A percentile compares a stretch with the other conserved stretches of the same genome.
phyloP scores from a whole-genome alignment of 768 basidiomycete genomes.

The Lyophyllum atratum region DNA sequence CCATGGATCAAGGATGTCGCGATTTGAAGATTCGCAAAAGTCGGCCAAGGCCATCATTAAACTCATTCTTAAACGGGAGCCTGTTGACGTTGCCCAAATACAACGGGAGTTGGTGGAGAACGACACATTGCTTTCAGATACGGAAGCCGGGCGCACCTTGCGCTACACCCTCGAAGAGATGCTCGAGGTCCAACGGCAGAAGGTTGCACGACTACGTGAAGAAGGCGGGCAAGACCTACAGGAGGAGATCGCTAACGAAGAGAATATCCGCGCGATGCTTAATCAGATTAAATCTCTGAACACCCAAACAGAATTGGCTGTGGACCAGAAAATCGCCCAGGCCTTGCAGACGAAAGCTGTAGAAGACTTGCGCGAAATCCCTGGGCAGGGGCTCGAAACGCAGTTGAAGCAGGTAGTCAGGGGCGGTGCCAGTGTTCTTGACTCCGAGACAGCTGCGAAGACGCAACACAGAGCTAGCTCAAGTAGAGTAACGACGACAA shows the following conservation, averaged over 20 bases:
- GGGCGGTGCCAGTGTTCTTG: no score
- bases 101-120: slow-evolving; percentile 25
- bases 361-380: no score
- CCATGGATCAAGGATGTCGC: slow-evolving; percentile 2
- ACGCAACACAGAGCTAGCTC: no score
- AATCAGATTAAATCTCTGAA: neutral
- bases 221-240: slow-evolving; percentile 8
- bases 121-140: slow-evolving; percentile 22
- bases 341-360: no score
- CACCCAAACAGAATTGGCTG: no score
- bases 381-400: no score
- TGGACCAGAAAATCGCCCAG: no score
- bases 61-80: slow-evolving; percentile 6
- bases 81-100: slow-evolving; percentile 16
- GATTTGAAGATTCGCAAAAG: slow-evolving; percentile 3
- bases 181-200: slow-evolving; percentile 7
- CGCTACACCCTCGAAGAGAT: slow-evolving; percentile 17
- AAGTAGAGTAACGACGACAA: no score
- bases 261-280: slow-evolving; percentile 19
- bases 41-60: slow-evolving; percentile 8
- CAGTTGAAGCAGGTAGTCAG: no score
- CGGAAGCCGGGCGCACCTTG: slow-evolving; percentile 21
- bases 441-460: no score
- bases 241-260: slow-evolving; percentile 15
- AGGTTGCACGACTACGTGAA: slow-evolving; percentile 5